Conservation (phyloP, 2,329 filamentous ascomycete genomes). For the Stagonosporopsis cucurbitacearum region DNA sequence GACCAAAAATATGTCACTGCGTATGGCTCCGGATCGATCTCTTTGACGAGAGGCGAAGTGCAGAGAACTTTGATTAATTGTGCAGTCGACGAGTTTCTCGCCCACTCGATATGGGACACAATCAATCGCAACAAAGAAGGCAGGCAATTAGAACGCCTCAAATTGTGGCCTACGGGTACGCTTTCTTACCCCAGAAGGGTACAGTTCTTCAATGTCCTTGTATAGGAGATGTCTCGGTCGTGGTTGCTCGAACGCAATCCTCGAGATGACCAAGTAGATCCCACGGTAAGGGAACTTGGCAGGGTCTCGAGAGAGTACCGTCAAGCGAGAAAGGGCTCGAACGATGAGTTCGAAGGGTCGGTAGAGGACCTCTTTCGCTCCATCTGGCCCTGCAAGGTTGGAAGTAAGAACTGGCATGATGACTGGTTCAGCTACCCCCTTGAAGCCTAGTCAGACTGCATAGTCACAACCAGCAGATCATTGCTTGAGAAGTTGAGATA, state of each 20-base stretch:
- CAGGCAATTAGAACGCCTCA: conserved; percentile 25
- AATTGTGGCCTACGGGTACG: conserved; percentile 24
- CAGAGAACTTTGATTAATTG: conserved; percentile 26
- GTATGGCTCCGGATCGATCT: too few species aligned
- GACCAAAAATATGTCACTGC: too few species aligned
- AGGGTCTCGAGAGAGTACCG: conserved; percentile 18
- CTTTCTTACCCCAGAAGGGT: conserved; percentile 1
- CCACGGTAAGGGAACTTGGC: conserved; percentile 26
- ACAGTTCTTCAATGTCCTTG: background rate
- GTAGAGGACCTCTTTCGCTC: conserved; percentile 16
- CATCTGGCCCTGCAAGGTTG: conserved; percentile 24
- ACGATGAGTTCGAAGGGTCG: background rate
- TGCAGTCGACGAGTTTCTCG: conserved; percentile 31
- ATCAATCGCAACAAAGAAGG: conserved; percentile 26
- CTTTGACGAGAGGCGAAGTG: conserved; percentile 2
- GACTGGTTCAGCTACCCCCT: conserved; percentile 32
- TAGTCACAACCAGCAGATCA: too few species aligned
- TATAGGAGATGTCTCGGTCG: conserved; percentile 25
- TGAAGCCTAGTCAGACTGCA: background rate
- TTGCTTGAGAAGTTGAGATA: too few species aligned
- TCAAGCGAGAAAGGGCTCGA: background rate
- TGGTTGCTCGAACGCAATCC: conserved; percentile 29
- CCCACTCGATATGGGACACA: conserved; percentile 27
- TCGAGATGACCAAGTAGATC: conserved; percentile 21
- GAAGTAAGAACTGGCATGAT: conserved; percentile 23